Conservation (phyloP, 805 yeast genomes). For the Kluyveromyces wickerhamii region DNA sequence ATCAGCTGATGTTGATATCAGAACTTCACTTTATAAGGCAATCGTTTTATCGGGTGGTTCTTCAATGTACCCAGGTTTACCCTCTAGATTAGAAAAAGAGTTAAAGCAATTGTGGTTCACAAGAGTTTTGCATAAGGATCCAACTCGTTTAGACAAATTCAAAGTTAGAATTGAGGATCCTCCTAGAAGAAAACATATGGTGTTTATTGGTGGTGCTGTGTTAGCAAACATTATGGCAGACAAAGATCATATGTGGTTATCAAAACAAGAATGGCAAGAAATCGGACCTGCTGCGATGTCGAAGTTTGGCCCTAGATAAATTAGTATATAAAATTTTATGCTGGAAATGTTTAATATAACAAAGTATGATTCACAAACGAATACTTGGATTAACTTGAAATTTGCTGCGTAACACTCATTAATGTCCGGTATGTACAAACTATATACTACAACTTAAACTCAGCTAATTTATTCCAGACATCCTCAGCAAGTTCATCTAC, state of each 20-base stretch:
- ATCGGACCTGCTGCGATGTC: slow-evolving; percentile 78
- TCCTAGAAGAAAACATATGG: slow-evolving; percentile 98
- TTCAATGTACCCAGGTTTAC: slow-evolving; percentile 97
- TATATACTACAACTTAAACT: slow-evolving; percentile 23
- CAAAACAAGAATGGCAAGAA: slow-evolving; percentile 96
- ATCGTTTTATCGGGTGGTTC: slow-evolving; percentile 97
- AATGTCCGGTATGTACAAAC: no score
- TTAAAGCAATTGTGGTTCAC: slow-evolving; percentile 94
- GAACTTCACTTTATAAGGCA: slow-evolving; percentile 82
- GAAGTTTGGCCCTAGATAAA: slow-evolving; percentile 86
- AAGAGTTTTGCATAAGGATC: slow-evolving; percentile 77
- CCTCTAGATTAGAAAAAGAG: slow-evolving; percentile 91
- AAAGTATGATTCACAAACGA: no score
- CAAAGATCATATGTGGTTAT: slow-evolving; percentile 96
- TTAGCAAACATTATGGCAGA: slow-evolving; percentile 97
- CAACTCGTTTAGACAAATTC: slow-evolving; percentile 79
- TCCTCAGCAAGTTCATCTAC: slow-evolving; percentile 44
- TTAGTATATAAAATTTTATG: neutral
- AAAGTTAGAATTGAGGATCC: slow-evolving; percentile 97
- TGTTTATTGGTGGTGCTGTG: slow-evolving; percentile 97
- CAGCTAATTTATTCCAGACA: slow-evolving; percentile 44
- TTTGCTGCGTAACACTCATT: no score
- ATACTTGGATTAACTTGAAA: no score
- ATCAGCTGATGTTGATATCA: slow-evolving; percentile 88
- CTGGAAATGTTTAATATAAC: no score